These are phyloP conservation scores for Xerocomellus chrysenteron DNA, from an alignment of 768 basidiomycete genomes.

Conservation along the genomic window DNA sequence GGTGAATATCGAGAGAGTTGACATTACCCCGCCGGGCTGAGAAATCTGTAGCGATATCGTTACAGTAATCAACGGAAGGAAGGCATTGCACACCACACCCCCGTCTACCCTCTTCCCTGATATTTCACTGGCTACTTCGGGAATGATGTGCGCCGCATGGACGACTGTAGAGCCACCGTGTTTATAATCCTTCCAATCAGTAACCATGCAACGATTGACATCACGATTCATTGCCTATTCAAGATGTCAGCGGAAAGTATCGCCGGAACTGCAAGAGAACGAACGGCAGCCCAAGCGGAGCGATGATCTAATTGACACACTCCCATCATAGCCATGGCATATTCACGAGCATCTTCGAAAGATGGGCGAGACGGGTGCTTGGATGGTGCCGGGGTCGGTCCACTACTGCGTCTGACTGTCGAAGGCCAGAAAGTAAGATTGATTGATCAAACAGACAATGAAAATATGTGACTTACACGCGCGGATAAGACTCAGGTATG, in stretches of 20 bases:
- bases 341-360: background rate
- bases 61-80: background rate
- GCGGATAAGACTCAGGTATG: background rate
- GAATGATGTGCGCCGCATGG: conserved; percentile 1
- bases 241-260: background rate
- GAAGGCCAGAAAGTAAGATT: background rate
- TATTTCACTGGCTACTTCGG: background rate
- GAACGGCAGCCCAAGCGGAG: background rate
- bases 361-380: background rate
- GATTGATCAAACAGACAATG: too few relatives aligned
- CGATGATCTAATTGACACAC: background rate
- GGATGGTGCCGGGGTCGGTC: background rate
- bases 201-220: background rate
- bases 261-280: background rate
- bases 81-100: background rate
- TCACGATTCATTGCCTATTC: conserved; percentile 1
- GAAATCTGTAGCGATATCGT: background rate
- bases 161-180: background rate
- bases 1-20: background rate
- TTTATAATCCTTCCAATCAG: background rate
- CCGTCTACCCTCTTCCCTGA: background rate
- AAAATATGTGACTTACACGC: background rate
- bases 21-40: background rate
- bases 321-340: background rate
- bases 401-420: background rate